phyloP scores from a whole-genome alignment of 805 yeast genomes.

The Cyberlindnera amylophila region DNA sequence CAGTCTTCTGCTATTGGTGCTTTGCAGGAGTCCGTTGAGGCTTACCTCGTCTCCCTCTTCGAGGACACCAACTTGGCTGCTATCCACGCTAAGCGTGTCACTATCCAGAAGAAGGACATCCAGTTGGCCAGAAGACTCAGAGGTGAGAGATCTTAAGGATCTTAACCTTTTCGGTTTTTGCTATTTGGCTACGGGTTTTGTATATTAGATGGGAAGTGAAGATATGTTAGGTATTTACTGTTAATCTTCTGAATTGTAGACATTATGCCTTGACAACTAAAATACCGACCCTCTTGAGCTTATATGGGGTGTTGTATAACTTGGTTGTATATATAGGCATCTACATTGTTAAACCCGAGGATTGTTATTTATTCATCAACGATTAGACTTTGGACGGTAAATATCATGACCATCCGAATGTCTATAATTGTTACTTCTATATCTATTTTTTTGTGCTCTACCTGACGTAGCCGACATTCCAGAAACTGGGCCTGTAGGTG shows the following conservation, averaged over 20 bases:
- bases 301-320: too few relatives aligned
- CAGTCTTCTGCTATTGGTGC: slow-evolving; percentile 98
- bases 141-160: slow-evolving; percentile 81
- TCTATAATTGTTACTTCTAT: neutral
- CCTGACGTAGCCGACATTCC: too few relatives aligned
- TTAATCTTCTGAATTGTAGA: neutral
- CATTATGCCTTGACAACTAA: too few relatives aligned
- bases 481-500: neutral
- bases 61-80: slow-evolving; percentile 99
- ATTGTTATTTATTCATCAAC: too few relatives aligned
- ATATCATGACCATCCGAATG: neutral
- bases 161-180: neutral
- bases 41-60: slow-evolving; percentile 90
- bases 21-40: slow-evolving; percentile 97
- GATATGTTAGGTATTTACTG: neutral
- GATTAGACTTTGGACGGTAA: neutral
- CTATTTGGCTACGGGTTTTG: neutral
- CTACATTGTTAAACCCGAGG: too few relatives aligned
- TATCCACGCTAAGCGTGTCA: slow-evolving; percentile 97
- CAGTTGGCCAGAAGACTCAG: slow-evolving; percentile 97
- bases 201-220: slow-evolving; percentile 5
- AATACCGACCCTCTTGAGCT: too few relatives aligned
- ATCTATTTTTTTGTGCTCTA: too few relatives aligned
- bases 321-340: neutral
- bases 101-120: slow-evolving; percentile 97